Evolutionary conservation across 306 rosid species (phyloP).

Genomic region (Corylus avellana): DNA sequence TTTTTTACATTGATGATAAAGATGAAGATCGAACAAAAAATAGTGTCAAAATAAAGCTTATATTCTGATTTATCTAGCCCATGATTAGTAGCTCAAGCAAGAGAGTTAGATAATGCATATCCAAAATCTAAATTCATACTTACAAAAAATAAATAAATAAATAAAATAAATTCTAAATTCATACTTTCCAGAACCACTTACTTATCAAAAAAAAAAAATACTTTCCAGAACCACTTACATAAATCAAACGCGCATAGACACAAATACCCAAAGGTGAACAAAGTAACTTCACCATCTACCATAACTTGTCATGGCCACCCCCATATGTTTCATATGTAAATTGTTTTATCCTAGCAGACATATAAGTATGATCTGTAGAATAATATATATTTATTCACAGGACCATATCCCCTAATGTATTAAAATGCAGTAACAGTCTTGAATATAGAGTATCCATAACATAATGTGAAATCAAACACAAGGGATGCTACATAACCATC

Average conservation of each 20-base stretch:
- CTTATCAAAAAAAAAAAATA: no score
- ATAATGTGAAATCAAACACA: not conserved
- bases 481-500: not conserved
- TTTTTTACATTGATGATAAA: not conserved
- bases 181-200: no score
- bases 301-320: not conserved
- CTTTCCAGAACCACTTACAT: not conserved
- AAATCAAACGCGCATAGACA: not conserved
- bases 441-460: not conserved
- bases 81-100: not conserved
- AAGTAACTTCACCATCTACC: not conserved
- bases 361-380: not conserved
- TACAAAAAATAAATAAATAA: no score
- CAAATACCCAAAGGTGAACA: not conserved
- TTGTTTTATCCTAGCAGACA: not conserved
- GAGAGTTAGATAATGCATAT: not conserved
- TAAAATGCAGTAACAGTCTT: not conserved
- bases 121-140: not conserved
- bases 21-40: not conserved
- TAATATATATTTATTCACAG: not conserved
- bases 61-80: conserved; percentile 5
- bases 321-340: no score
- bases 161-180: no score
- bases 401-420: no score
- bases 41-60: not conserved